Base-by-base conservation (phyloP, 1,139 yeast genomes). In the Yamadazyma sp. region DNA sequence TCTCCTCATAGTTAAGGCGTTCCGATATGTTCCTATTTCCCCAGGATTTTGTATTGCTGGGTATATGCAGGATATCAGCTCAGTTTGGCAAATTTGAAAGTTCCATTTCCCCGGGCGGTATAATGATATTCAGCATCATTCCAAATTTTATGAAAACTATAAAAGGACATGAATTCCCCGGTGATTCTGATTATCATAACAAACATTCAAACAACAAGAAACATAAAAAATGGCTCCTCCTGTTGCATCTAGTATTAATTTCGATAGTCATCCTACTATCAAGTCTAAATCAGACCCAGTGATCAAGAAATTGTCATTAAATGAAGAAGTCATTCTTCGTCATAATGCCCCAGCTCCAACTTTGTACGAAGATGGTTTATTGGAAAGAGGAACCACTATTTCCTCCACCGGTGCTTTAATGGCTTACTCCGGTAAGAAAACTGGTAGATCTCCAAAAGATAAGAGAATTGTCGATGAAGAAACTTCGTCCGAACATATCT, bases 361-460 rank as follows among this genome's bases (percentile, higher is more conserved):
- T 39, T 76, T 92, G 50, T 92, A 92, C 70, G 97, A 92, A 67
- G 98, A 92, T 64, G 97, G 95, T 49, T 77, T 92, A 50, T 76
- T 78, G 44, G 98, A 92, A 69, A 78, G 78, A 55, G 94, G 96
- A 45, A 90, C 97, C 35, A 90, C 95, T 43, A 86, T 92, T 54
- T 83, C 95, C 17, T 83, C 96, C 33, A 78, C 95, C 39, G 98
- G 98, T 62, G 97, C 97, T 40, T 76, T 92, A 52, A 85, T 92
- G 70, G 97, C 98, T 41, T 89, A 82, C 70, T 88, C 97, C 22
- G 98, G 98, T 61, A 75, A 80, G 55, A 92, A 92, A 74, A 92
- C 97, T 42, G 98, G 98, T 56, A 86, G 98, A 70, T 92, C 97
- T 31, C 98, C 98, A 62, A 86, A 85, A 73, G 98, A 92, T 70